A percentile compares a stretch with the other conserved stretches of the same genome.
Evolutionary conservation across 75 land plant species (phyloP).

Genomic region (Pinus albicaulis): DNA sequence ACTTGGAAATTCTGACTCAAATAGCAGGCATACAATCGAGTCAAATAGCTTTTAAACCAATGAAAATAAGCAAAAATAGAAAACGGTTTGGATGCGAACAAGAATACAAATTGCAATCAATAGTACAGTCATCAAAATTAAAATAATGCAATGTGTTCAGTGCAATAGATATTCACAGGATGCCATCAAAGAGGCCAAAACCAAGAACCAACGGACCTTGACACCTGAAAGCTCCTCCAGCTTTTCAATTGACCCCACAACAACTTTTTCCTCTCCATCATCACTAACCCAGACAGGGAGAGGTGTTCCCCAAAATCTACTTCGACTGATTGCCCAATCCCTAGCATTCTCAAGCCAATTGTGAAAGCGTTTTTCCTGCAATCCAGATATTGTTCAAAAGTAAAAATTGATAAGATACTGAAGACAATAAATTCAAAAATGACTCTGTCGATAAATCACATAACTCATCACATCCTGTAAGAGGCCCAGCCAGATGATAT

Average conservation of each 20-base stretch:
- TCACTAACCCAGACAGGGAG: constrained; percentile 93
- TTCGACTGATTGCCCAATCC: constrained; percentile 98
- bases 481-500: neutral
- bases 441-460: neutral
- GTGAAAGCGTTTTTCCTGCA: constrained; percentile 96
- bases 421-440: neutral
- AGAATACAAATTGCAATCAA: neutral
- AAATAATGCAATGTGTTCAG: neutral
- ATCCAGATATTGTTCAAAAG: neutral
- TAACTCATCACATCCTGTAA: neutral
- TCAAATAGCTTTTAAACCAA: neutral
- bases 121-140: neutral
- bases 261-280: constrained; percentile 83
- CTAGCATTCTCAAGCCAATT: constrained; percentile 99
- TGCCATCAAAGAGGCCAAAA: neutral
- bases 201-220: constrained; percentile 46
- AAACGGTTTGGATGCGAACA: neutral
- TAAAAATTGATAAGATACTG: neutral
- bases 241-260: constrained; percentile 81
- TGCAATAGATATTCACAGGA: neutral
- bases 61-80: neutral
- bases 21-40: neutral
- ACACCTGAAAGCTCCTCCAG: constrained; percentile 89
- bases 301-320: constrained; percentile 99
- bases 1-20: too few species aligned